These are phyloP conservation scores for Chalciporus piperatus DNA, from an alignment of 768 basidiomycete species.

Conservation along the genomic window DNA sequence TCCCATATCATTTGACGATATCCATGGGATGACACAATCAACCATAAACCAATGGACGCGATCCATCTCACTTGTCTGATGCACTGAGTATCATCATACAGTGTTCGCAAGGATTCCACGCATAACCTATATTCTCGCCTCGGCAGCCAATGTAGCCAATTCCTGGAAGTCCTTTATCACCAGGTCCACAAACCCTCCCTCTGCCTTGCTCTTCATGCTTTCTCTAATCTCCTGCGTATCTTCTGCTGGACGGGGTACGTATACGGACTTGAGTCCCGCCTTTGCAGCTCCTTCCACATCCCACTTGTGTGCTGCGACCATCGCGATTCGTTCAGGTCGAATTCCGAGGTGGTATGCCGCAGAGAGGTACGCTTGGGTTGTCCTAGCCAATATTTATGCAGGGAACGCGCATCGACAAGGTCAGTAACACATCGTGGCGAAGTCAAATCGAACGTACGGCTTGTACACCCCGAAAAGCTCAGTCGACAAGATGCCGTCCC, in stretches of 20 bases:
- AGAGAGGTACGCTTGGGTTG: slow-evolving; percentile 46
- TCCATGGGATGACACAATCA: not conserved
- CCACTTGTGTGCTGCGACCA: slow-evolving; percentile 63
- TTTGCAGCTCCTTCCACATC: slow-evolving; percentile 54
- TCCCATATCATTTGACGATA: no score
- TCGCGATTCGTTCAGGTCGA: slow-evolving; percentile 47
- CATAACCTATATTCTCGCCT: slow-evolving; percentile 10
- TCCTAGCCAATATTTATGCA: slow-evolving; percentile 23
- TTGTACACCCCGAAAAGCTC: slow-evolving; percentile 64
- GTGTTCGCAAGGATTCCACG: not conserved
- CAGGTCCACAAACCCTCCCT: slow-evolving; percentile 60
- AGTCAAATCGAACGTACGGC: slow-evolving; percentile 43
- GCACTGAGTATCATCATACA: not conserved
- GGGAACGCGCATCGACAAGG: not conserved
- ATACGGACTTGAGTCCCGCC: slow-evolving; percentile 57
- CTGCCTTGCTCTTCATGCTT: slow-evolving; percentile 41
- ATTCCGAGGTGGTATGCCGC: slow-evolving; percentile 46
- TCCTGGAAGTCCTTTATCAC: slow-evolving; percentile 52
- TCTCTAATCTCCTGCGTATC: slow-evolving; percentile 30
- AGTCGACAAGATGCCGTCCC: slow-evolving; percentile 61
- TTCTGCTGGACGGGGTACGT: slow-evolving; percentile 51
- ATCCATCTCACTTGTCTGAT: not conserved
- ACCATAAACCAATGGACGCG: not conserved
- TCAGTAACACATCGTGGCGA: not conserved
- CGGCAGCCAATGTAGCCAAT: slow-evolving; percentile 33